These are phyloP conservation scores for Colletotrichum siamense DNA, from an alignment of 2,329 filamentous ascomycete species.

Conservation along the genomic window DNA sequence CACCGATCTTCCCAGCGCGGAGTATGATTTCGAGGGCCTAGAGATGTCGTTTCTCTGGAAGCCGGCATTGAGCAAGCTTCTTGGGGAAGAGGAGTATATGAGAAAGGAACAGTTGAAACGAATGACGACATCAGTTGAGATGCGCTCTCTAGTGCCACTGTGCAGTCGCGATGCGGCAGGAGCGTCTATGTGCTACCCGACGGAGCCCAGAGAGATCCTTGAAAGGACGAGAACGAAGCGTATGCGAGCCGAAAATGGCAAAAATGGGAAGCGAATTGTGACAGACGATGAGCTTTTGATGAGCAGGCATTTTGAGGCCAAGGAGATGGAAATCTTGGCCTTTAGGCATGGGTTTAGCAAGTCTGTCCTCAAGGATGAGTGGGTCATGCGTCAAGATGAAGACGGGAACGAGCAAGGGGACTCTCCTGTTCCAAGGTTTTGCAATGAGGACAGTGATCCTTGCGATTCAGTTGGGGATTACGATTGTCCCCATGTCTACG, in stretches of 20 bases:
- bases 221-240: neutral
- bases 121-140: neutral
- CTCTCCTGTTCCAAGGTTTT: neutral
- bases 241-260: neutral
- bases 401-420: neutral
- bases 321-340: neutral
- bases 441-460: neutral
- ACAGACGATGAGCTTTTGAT: neutral
- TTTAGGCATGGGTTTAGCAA: neutral
- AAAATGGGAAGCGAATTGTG: neutral
- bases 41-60: conserved; percentile 17
- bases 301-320: neutral
- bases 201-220: neutral
- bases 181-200: neutral
- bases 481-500: neutral
- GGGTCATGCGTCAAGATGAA: neutral
- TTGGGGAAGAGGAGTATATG: conserved; percentile 21
- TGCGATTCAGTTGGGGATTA: neutral
- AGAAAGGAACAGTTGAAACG: neutral
- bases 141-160: neutral
- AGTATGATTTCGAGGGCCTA: conserved; percentile 5
- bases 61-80: conserved; percentile 17
- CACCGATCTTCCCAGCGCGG: conserved; percentile 16
- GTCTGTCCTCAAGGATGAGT: neutral
- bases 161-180: neutral